Percentiles rank a stretch among this genome's conserved stretches.
Evolutionary conservation across 192 early-diverging fungal species (phyloP).

Genomic region (Umbelopsis ramanniana): DNA sequence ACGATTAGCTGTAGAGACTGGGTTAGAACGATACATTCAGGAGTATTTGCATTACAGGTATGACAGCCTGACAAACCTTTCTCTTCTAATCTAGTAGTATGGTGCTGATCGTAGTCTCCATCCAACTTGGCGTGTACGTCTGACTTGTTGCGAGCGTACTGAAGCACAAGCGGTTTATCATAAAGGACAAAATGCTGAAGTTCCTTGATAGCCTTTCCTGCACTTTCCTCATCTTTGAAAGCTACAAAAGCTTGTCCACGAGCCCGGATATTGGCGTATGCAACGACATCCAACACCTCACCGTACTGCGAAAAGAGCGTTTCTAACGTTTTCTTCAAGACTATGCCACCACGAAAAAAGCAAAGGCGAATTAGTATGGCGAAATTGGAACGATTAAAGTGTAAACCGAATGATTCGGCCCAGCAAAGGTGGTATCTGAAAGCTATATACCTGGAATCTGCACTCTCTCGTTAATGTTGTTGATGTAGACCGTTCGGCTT

Average conservation of each 20-base stretch:
- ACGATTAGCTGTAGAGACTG: not conserved
- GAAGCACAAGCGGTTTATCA: conserved; percentile 78
- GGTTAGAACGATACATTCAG: not conserved
- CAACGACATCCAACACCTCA: conserved; percentile 79
- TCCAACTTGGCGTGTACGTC: conserved; percentile 69
- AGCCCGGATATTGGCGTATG: conserved; percentile 79
- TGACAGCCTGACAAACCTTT: conserved; percentile 55
- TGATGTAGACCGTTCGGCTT: conserved; percentile 77
- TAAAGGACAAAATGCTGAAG: conserved; percentile 86
- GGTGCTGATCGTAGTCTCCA: conserved; percentile 70
- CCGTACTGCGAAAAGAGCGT: conserved; percentile 87
- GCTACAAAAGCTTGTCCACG: conserved; percentile 95
- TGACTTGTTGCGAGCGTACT: conserved; percentile 57
- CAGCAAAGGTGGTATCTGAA: not conserved
- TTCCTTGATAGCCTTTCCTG: conserved; percentile 78
- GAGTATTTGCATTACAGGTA: not conserved
- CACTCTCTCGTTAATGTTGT: conserved; percentile 80
- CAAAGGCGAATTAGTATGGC: not conserved
- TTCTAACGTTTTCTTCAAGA: conserved; percentile 71
- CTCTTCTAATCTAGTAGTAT: conserved; percentile 57
- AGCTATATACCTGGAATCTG: conserved; percentile 58
- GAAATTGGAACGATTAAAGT: not conserved
- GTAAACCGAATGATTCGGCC: too few relatives aligned
- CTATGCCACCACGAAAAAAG: conserved; percentile 43
- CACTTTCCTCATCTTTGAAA: conserved; percentile 73